Evolutionary conservation across 331 rosid species (phyloP).

Genomic region (Acacia pycnantha): DNA sequence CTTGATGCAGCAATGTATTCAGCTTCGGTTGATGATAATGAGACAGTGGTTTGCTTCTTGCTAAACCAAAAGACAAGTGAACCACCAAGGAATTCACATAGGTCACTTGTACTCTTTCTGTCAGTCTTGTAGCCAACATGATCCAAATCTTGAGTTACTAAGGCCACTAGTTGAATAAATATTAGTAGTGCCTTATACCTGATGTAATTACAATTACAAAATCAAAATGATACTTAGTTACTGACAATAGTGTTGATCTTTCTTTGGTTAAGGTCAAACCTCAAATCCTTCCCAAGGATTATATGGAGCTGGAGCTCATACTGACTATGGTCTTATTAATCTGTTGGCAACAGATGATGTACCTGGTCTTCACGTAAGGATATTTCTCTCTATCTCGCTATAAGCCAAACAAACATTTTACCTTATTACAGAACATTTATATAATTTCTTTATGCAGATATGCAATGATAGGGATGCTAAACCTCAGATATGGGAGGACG

Average conservation of each 20-base stretch:
- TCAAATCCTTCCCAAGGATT: constrained; percentile 78
- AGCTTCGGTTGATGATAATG: too few relatives aligned
- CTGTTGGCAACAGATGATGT: constrained; percentile 65
- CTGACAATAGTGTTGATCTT: neutral
- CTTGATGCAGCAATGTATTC: too few relatives aligned
- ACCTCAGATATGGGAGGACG: constrained; percentile 70
- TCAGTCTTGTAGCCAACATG: too few relatives aligned
- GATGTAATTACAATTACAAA: neutral
- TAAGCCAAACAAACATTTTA: neutral
- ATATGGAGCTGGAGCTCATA: constrained; percentile 95
- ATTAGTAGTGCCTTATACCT: constrained; percentile 16
- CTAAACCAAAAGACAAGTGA: too few relatives aligned
- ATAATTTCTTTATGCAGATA: constrained; percentile 39
- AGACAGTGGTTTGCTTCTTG: too few relatives aligned
- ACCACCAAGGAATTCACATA: too few relatives aligned
- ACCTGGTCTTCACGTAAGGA: constrained; percentile 69
- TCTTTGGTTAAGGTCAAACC: constrained; percentile 46
- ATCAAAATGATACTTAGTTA: neutral
- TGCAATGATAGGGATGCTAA: constrained; percentile 68
- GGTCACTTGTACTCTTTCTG: too few relatives aligned
- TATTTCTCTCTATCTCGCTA: neutral
- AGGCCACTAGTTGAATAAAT: neutral
- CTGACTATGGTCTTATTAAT: constrained; percentile 70
- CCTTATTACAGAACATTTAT: neutral
- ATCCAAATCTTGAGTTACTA: neutral